phyloP scores from a whole-genome alignment of 345 rosid species.

The Syzygium jambos region DNA sequence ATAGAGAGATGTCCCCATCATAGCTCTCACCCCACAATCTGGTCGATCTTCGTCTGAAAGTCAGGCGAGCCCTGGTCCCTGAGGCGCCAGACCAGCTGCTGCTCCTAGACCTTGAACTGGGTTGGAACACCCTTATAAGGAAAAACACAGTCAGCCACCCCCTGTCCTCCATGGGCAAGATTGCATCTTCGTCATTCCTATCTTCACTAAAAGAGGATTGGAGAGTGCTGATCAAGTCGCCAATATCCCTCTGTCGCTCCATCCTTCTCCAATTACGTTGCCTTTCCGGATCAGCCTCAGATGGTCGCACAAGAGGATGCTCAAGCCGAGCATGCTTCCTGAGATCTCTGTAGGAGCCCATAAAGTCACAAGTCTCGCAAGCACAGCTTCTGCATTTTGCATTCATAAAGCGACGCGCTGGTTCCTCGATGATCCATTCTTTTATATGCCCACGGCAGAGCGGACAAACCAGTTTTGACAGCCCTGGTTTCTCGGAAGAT shows the following conservation, averaged over 20 bases:
- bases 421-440: slow-evolving; percentile 66
- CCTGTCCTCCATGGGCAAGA: slow-evolving; percentile 53
- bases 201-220: slow-evolving; percentile 85
- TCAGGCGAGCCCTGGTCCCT: slow-evolving; percentile 58
- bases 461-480: slow-evolving; percentile 61
- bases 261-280: slow-evolving; percentile 91
- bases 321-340: slow-evolving; percentile 86
- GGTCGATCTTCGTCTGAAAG: slow-evolving; percentile 59
- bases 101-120: slow-evolving; percentile 63
- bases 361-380: slow-evolving; percentile 68
- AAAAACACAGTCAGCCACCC: slow-evolving; percentile 85
- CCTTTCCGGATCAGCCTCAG: slow-evolving; percentile 87
- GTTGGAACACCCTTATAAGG: slow-evolving; percentile 74
- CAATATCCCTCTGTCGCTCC: slow-evolving; percentile 93
- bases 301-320: slow-evolving; percentile 82
- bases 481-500: slow-evolving; percentile 26
- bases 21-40: slow-evolving; percentile 83
- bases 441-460: slow-evolving; percentile 85
- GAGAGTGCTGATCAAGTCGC: slow-evolving; percentile 88
- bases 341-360: slow-evolving; percentile 70
- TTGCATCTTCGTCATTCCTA: slow-evolving; percentile 12
- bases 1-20: slow-evolving; percentile 47
- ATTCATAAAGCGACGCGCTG: slow-evolving; percentile 80
- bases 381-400: slow-evolving; percentile 83
- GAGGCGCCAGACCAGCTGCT: slow-evolving; percentile 72